These are phyloP conservation scores for Brassica carinata DNA, from an alignment of 345 rosid species.

Conservation along the genomic window DNA sequence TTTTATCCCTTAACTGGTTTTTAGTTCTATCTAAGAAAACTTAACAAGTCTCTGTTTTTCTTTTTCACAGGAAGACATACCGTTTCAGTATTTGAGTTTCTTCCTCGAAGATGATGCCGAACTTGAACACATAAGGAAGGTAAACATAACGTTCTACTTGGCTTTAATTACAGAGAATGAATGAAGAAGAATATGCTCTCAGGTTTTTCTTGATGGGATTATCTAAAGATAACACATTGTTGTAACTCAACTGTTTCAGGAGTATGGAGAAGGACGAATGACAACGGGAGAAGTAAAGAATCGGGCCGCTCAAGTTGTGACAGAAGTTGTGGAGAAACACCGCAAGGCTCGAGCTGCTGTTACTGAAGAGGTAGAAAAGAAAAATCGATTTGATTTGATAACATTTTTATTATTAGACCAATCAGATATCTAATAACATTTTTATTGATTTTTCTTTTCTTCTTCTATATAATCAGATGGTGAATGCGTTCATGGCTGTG, in stretches of 20 bases:
- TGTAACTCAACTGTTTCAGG: constrained; percentile 42
- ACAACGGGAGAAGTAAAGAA: constrained; percentile 81
- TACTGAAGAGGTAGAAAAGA: constrained; percentile 67
- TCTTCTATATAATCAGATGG: constrained; percentile 58
- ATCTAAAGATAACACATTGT: not conserved
- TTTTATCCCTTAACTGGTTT: not conserved
- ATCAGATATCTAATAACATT: not conserved
- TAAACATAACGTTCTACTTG: constrained; percentile 26
- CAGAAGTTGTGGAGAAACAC: constrained; percentile 82
- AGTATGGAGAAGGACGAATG: constrained; percentile 86
- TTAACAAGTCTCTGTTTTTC: not conserved
- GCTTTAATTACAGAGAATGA: not conserved
- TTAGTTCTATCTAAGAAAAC: not conserved
- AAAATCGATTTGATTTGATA: not conserved
- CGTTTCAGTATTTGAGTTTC: constrained; percentile 74
- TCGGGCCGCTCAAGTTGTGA: constrained; percentile 62
- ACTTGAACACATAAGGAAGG: constrained; percentile 80
- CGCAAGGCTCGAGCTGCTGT: constrained; percentile 78
- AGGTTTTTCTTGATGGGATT: not conserved
- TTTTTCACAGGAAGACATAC: constrained; percentile 71
- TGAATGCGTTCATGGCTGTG: constrained; percentile 87
- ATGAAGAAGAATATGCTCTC: constrained; percentile 41
- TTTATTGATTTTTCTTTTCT: not conserved
- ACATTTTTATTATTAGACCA: not conserved
- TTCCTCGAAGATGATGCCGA: constrained; percentile 86